phyloP scores from a whole-genome alignment of 257 asterid species.

The Nicotiana knightiana region DNA sequence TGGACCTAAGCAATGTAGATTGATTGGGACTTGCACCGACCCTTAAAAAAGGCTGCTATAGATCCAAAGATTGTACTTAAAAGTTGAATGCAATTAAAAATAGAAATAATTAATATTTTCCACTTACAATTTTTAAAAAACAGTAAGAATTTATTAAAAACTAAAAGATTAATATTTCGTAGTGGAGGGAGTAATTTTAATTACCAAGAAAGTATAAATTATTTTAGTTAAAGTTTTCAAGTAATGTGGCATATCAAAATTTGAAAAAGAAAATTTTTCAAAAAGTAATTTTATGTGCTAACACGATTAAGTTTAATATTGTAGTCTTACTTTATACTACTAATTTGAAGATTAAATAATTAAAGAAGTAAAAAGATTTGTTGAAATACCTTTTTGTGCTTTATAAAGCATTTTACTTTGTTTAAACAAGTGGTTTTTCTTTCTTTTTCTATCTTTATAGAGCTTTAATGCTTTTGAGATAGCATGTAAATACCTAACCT shows the following conservation, averaged over 20 bases:
- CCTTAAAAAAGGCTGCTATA: constrained; percentile 31
- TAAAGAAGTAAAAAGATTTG: neutral
- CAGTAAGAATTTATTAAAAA: too few relatives aligned
- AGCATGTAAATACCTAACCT: neutral
- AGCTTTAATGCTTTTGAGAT: neutral
- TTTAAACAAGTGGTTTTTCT: constrained; percentile 1
- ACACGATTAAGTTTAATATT: too few relatives aligned
- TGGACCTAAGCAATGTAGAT: constrained; percentile 49
- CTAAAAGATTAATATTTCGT: too few relatives aligned
- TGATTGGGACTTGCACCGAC: constrained; percentile 43
- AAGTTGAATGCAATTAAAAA: constrained; percentile 14
- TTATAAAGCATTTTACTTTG: constrained; percentile 4
- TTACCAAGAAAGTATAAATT: too few relatives aligned
- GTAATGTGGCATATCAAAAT: too few relatives aligned
- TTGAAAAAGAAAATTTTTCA: too few relatives aligned
- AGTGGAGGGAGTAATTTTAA: too few relatives aligned
- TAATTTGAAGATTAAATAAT: neutral
- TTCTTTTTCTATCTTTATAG: constrained; percentile 3
- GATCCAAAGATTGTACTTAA: constrained; percentile 8
- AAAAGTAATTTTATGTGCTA: too few relatives aligned
- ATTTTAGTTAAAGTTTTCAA: too few relatives aligned
- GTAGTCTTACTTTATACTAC: neutral
- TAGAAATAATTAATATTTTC: neutral
- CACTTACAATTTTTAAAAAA: too few relatives aligned
- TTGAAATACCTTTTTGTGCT: neutral